These are phyloP conservation scores for Dactylellina parvicollis DNA, from an alignment of 2,329 filamentous ascomycete genomes.

Conservation along the genomic window DNA sequence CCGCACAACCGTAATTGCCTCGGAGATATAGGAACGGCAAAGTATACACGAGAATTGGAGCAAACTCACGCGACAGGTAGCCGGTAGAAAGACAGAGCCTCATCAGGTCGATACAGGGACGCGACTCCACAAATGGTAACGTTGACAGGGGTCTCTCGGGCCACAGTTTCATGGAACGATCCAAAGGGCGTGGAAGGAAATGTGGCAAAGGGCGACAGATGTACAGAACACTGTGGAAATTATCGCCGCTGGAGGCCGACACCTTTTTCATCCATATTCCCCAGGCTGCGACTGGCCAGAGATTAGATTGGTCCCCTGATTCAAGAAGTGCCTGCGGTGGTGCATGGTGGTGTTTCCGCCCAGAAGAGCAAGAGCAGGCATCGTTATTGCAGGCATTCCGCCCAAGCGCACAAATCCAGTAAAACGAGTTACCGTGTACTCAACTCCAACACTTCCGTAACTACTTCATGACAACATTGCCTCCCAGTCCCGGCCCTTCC, in stretches of 20 bases:
- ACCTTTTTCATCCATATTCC: neutral
- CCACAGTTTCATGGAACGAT: conserved; percentile 27
- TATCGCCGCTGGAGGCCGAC: conserved; percentile 1
- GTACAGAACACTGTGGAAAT: neutral
- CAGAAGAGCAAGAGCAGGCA: conserved; percentile 23
- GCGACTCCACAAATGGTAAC: neutral
- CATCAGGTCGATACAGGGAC: neutral
- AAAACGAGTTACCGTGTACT: conserved; percentile 55
- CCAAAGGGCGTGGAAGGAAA: neutral
- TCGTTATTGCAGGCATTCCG: conserved; percentile 14
- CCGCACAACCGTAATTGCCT: too few relatives aligned
- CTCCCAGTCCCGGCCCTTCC: conserved; percentile 34
- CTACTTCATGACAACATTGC: conserved; percentile 47
- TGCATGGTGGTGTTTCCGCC: neutral
- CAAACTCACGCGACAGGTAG: neutral
- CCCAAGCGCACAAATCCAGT: conserved; percentile 50
- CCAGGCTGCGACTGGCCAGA: conserved; percentile 18
- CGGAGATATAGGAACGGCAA: too few relatives aligned
- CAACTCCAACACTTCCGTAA: conserved; percentile 50
- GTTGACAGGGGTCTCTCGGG: conserved; percentile 2
- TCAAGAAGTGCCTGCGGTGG: conserved; percentile 20
- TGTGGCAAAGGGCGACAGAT: neutral
- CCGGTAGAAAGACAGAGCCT: neutral
- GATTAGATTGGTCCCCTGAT: conserved; percentile 13
- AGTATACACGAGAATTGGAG: too few relatives aligned